phyloP scores from a whole-genome alignment of 345 rosid genomes.

The Ceriops tagal region DNA sequence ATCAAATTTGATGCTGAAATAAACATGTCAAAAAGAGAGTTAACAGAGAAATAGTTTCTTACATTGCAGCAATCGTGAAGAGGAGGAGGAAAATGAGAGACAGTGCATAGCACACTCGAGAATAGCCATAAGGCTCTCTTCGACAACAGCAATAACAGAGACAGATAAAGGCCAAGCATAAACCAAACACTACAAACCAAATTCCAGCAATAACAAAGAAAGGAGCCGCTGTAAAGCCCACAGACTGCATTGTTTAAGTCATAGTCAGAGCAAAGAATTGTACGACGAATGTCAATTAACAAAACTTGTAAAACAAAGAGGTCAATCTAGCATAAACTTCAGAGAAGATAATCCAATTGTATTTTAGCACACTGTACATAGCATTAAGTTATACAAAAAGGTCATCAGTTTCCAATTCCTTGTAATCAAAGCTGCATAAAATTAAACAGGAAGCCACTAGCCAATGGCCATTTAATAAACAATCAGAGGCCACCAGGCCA shows the following conservation, averaged over 20 bases:
- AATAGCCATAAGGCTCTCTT: conserved; percentile 13
- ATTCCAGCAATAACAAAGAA: conserved; percentile 14
- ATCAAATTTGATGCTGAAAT: neutral
- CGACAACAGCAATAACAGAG: conserved; percentile 21
- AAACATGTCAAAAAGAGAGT: neutral
- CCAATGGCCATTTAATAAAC: neutral
- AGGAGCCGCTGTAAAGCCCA: conserved; percentile 17
- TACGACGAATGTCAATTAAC: too few relatives aligned
- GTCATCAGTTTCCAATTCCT: too few relatives aligned
- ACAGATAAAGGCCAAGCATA: conserved; percentile 12
- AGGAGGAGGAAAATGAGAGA: conserved; percentile 19
- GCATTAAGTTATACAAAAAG: too few relatives aligned
- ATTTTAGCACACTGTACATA: too few relatives aligned
- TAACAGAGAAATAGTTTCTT: neutral
- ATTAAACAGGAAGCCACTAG: neutral
- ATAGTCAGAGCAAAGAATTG: neutral
- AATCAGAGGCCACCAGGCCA: neutral
- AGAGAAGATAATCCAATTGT: too few relatives aligned
- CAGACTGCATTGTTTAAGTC: conserved; percentile 20
- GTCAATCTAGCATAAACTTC: too few relatives aligned
- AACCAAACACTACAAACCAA: conserved; percentile 18
- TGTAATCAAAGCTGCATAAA: neutral
- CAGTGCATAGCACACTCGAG: conserved; percentile 12
- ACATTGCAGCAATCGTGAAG: conserved; percentile 18
- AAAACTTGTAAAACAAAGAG: neutral